These are phyloP conservation scores for Russula vinacea DNA, from an alignment of 768 basidiomycete species.

Conservation along the genomic window DNA sequence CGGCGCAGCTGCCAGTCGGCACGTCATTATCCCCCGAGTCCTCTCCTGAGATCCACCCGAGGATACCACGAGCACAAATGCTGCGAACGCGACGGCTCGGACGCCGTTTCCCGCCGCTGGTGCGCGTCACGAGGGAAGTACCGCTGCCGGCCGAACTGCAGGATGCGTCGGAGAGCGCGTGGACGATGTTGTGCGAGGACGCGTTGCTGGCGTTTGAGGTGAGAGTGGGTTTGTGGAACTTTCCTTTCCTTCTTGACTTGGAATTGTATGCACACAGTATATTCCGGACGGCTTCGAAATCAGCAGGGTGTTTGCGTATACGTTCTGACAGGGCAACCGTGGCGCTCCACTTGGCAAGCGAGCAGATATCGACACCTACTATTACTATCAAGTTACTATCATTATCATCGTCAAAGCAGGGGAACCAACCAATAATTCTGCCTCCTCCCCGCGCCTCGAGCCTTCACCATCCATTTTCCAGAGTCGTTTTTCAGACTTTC, in stretches of 20 bases:
- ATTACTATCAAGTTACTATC: neutral
- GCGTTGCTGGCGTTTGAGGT: conserved; percentile 26
- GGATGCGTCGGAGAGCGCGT: conserved; percentile 13
- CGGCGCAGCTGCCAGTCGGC: neutral
- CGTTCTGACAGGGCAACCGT: conserved; percentile 4
- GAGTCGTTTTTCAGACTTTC: neutral
- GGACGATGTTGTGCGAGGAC: conserved; percentile 24
- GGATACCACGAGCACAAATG: too few relatives aligned
- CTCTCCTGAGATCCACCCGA: neutral
- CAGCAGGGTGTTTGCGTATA: conserved; percentile 20
- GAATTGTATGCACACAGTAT: conserved; percentile 7
- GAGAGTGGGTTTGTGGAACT: neutral
- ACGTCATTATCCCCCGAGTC: neutral
- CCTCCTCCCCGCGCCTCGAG: neutral
- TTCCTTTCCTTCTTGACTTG: neutral
- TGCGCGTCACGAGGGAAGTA: conserved; percentile 15
- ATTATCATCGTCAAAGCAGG: neutral
- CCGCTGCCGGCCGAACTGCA: conserved; percentile 15
- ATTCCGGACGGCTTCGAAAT: conserved; percentile 21
- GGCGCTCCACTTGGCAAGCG: neutral
- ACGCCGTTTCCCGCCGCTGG: neutral
- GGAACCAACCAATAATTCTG: neutral
- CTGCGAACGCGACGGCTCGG: too few relatives aligned
- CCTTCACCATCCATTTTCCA: neutral
- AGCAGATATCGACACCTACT: neutral